Base-by-base conservation (phyloP, 345 rosid species). In the Camelina laxa region DNA sequence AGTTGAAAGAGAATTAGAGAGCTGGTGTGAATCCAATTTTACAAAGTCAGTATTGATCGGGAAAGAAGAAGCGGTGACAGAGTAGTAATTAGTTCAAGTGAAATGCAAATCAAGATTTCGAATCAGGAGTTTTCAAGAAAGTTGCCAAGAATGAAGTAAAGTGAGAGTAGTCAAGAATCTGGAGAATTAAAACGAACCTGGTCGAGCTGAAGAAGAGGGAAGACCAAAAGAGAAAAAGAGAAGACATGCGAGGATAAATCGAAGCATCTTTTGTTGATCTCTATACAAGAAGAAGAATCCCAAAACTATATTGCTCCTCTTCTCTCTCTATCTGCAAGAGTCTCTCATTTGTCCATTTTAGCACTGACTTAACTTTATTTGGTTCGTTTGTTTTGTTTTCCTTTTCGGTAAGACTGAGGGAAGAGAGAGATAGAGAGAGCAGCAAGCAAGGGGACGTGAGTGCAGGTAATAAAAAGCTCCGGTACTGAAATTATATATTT, bases 191-290 rank as follows among this genome's bases (percentile, higher is more conserved):
- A 72, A 57, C 83, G 72, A 79, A 86, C 89, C 87, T 69, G 49
- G 79, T 19, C 86, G 81, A 80, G 87, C 86, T 0, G 83, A 80
- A 39, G 85, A 80, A 74, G 78, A 72, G 9, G 74, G 13, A 17
- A 80, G 69, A 79, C 60, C 44, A 36, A 72, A 55, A 13, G 61
- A 74, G 75, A 66, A 79, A 79, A 76, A 15, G 51, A 82, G 70
- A 75, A 86, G 85, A 85, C 72, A 82, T 22, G 77, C 16, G 17
- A 82, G 60, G 53, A 50, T 14, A 11, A 80, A 80, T 62, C 77
- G 71, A 62, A 79, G 75, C 82, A 82, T 82, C 74, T n/a, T 24
- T 16, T n/a, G 36, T 77, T 73, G 64, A 80, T 65, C 70, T 72
- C 73, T 51, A 27, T 27, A 27, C 30, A 27, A 27, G 30, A 22